Evolutionary conservation across 2,329 filamentous ascomycete genomes (phyloP), one percentile per base, ranked within the genome.

Genomic region (Reticulascus tulasneorum): DNA sequence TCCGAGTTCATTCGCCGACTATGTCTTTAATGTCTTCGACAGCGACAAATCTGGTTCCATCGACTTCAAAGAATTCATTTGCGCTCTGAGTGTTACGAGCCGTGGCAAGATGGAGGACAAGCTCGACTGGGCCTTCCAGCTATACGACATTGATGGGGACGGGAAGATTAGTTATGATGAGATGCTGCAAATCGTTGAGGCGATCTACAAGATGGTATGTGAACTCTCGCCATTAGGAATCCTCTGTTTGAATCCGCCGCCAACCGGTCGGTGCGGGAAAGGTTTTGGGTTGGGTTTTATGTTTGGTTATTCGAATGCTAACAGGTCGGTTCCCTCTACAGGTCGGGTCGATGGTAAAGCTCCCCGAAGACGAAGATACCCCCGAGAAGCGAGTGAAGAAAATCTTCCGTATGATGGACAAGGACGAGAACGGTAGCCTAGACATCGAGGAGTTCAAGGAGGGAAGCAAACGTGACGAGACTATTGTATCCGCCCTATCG

Each of bases 351-450:
- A 98, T 98, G 93, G 93, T 98, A 54, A 97, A 97, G 66, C 76
- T 98, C 28, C 93, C 93, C 34, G 89, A 96, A 64, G 93, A 98
- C 67, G 93, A 98, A 71, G 91, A 98, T 67, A 98, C 93, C 38
- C 93, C 93, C 13, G 91, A 97, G 74, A 98, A 98, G 73, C 84
- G 93, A 47, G 93, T 98, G 46, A 82, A 76, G 65, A 98, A 98
- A 75, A 97, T 98, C 63, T 98, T 98, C 75, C 77, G 84, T 55
- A 97, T 97, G 93, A 98, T 98, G 93, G 93, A 98, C 73, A 98
- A 98, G 76, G 93, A 98, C 62, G 91, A 97, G 70, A 97, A 97
- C 59, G 93, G 91, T 52, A 94, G 86, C 57, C 69, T 98, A 53
- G 91, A 97, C 61, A 91, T 96, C 77, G 84, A 90, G 44, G 93